Percentiles rank a stretch among this genome's conserved stretches.
Evolutionary conservation across 108 stramenopile genomes (phyloP).

Genomic region (Nitzschia putrida): DNA sequence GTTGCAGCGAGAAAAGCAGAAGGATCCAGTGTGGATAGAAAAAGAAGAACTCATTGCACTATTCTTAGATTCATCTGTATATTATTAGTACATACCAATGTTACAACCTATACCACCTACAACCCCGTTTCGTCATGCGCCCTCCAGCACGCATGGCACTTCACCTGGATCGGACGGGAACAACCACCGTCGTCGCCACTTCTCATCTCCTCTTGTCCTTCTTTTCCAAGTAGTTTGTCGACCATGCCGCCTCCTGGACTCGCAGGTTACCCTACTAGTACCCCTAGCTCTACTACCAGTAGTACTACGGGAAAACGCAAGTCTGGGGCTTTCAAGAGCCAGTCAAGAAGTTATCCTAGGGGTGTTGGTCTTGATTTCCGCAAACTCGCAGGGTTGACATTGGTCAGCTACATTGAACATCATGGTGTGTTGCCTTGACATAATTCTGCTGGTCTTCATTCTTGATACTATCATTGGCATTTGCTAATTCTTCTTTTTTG

Average conservation of each 20-base stretch:
- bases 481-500: background rate
- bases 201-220: too few relatives aligned
- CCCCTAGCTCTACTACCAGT: background rate
- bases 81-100: too few relatives aligned
- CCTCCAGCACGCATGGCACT: too few relatives aligned
- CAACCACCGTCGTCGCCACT: too few relatives aligned
- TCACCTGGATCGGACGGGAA: too few relatives aligned
- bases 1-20: too few relatives aligned
- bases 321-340: slow-evolving; percentile 21
- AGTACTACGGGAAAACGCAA: slow-evolving; percentile 32
- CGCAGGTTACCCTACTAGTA: background rate
- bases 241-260: slow-evolving; percentile 12
- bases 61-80: too few relatives aligned
- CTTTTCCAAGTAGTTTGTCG: too few relatives aligned
- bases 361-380: slow-evolving; percentile 87
- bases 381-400: slow-evolving; percentile 71
- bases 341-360: slow-evolving; percentile 71
- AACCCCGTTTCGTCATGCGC: too few relatives aligned
- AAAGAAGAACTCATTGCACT: too few relatives aligned
- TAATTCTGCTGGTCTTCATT: background rate
- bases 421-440: slow-evolving; percentile 55
- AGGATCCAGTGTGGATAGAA: too few relatives aligned
- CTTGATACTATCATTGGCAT: background rate
- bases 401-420: slow-evolving; percentile 86
- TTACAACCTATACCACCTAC: too few relatives aligned